A percentile compares a stretch with the other conserved stretches of the same genome.
Conservation (phyloP, 2,329 filamentous ascomycete species). For the Ophiostoma triangulosporum region DNA sequence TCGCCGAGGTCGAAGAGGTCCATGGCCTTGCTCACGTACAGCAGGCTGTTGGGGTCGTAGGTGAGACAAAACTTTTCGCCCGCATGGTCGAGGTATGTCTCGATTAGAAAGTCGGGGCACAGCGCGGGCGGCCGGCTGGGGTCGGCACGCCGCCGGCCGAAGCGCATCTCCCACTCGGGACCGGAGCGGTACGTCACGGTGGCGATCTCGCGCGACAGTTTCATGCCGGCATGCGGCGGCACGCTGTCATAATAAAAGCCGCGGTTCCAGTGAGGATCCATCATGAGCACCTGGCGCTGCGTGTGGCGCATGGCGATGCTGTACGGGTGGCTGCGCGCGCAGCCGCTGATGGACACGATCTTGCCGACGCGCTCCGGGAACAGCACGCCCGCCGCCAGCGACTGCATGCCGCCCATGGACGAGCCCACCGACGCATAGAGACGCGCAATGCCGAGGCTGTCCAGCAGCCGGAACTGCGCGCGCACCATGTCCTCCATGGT, state of each 20-base stretch:
- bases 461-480: conserved; percentile 81
- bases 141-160: conserved; percentile 78
- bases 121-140: conserved; percentile 74
- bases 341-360: conserved; percentile 83
- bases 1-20: conserved; percentile 86
- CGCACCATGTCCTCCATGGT: conserved; percentile 97
- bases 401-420: conserved; percentile 98
- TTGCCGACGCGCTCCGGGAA: conserved; percentile 71
- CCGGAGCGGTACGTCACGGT: conserved; percentile 95
- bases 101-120: conserved; percentile 95
- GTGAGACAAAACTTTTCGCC: conserved; percentile 97
- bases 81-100: conserved; percentile 95
- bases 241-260: conserved; percentile 86
- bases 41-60: conserved; percentile 86
- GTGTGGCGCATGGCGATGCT: conserved; percentile 98
- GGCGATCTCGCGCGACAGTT: conserved; percentile 90
- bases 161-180: conserved; percentile 93
- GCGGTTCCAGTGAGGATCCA: conserved; percentile 93
- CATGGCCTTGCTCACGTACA: conserved; percentile 98
- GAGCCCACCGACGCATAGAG: conserved; percentile 88
- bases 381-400: conserved; percentile 70
- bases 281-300: conserved; percentile 95
- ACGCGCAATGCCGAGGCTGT: conserved; percentile 59
- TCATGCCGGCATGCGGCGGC: conserved; percentile 93
- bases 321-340: conserved; percentile 88